Percentiles rank a stretch among this genome's conserved stretches.
phyloP scores from a whole-genome alignment of 495 filamentous ascomycete species.

The Talaromyces stipitatus region DNA sequence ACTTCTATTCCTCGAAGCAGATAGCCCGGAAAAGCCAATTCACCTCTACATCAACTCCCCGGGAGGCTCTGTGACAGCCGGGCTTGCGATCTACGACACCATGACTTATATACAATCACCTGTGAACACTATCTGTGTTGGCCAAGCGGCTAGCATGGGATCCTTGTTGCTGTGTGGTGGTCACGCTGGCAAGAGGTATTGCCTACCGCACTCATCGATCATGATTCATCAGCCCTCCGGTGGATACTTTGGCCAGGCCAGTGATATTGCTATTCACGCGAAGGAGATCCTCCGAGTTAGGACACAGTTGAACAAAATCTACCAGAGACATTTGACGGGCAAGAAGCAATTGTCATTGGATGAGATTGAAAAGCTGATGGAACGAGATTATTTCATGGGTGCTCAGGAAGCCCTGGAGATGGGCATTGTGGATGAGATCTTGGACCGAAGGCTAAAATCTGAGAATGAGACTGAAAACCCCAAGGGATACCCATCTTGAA shows the following conservation, averaged over 20 bases:
- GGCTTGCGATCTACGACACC: slow-evolving; percentile 96
- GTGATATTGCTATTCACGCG: slow-evolving; percentile 92
- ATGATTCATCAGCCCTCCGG: slow-evolving; percentile 97
- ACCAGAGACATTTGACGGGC: slow-evolving; percentile 71
- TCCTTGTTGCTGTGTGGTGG: slow-evolving; percentile 83
- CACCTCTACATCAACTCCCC: slow-evolving; percentile 97
- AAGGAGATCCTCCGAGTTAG: slow-evolving; percentile 90
- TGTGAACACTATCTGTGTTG: slow-evolving; percentile 89
- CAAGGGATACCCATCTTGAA: neutral
- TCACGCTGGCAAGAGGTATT: slow-evolving; percentile 75
- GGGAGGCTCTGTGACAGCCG: slow-evolving; percentile 89
- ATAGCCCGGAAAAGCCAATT: slow-evolving; percentile 87
- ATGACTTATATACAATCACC: slow-evolving; percentile 95
- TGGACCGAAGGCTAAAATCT: slow-evolving; percentile 48
- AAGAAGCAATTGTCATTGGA: slow-evolving; percentile 60
- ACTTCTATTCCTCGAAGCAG: slow-evolving; percentile 95
- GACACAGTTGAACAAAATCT: slow-evolving; percentile 82
- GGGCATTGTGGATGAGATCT: slow-evolving; percentile 85
- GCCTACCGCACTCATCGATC: slow-evolving; percentile 82
- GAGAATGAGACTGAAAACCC: slow-evolving; percentile 14
- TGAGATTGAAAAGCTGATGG: slow-evolving; percentile 90
- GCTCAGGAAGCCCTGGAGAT: slow-evolving; percentile 81
- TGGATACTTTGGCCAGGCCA: slow-evolving; percentile 83
- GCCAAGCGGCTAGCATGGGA: slow-evolving; percentile 93
- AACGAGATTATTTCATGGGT: slow-evolving; percentile 89